Conservation (phyloP, 2,329 filamentous ascomycete species). For the Hypoxylon sp. region DNA sequence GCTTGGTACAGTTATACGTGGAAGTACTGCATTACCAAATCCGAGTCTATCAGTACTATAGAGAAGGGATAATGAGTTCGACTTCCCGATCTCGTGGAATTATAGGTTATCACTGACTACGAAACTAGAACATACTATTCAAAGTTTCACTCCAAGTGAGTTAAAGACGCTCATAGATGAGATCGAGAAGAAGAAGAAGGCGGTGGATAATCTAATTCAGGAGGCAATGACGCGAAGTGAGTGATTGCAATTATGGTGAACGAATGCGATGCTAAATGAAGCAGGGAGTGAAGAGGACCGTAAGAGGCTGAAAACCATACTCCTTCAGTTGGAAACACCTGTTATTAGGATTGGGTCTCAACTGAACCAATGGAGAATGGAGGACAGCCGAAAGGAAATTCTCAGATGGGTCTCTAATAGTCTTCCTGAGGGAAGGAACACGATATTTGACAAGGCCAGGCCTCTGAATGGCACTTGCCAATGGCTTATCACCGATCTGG, state of each 20-base stretch:
- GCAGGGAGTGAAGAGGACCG: background rate
- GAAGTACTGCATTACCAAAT: background rate
- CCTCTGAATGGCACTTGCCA: background rate
- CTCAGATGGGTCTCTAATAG: background rate
- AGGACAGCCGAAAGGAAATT: background rate
- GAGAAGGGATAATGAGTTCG: background rate
- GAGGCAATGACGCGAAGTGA: background rate
- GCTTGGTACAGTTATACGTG: background rate
- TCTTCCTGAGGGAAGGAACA: background rate
- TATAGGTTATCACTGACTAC: background rate
- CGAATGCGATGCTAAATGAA: background rate
- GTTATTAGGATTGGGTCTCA: background rate
- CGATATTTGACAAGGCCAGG: background rate
- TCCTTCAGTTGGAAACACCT: background rate
- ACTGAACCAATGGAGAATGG: background rate
- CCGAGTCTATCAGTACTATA: background rate
- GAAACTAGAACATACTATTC: background rate
- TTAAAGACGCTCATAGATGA: background rate
- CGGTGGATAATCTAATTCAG: background rate
- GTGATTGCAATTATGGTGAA: too few relatives aligned
- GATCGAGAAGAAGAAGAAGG: background rate
- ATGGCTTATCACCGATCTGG: background rate
- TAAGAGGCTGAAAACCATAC: background rate
- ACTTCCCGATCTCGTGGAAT: background rate
- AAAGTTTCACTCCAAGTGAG: background rate